Conservation (phyloP, 225 moss, liverwort and hornwort genomes). For the Physcomitrium patens region DNA sequence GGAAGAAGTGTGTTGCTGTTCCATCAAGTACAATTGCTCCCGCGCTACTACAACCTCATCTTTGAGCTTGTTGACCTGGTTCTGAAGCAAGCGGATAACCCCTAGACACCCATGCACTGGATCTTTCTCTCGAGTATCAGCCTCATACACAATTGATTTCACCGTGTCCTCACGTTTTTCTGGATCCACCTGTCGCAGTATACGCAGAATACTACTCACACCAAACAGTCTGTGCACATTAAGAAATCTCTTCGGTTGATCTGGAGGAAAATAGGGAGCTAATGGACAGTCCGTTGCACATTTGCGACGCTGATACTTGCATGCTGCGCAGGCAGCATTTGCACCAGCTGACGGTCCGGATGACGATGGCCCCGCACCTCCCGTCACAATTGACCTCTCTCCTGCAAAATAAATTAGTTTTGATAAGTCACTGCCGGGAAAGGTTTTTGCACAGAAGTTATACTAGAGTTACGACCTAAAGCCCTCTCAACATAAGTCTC, state of each 20-base stretch:
- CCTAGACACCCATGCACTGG: constrained; percentile 73
- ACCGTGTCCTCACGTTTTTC: constrained; percentile 60
- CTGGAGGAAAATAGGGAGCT: constrained; percentile 71
- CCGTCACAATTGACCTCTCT: constrained; percentile 35
- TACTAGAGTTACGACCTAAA: not conserved
- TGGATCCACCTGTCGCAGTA: constrained; percentile 58
- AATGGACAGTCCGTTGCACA: constrained; percentile 65
- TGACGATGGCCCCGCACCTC: constrained; percentile 30
- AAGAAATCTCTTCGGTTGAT: constrained; percentile 61
- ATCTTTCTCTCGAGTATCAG: constrained; percentile 69
- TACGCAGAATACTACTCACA: constrained; percentile 65
- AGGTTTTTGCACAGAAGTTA: not conserved
- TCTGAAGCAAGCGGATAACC: constrained; percentile 55
- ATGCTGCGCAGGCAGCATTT: constrained; percentile 70
- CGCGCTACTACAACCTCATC: constrained; percentile 39
- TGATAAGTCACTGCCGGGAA: not conserved
- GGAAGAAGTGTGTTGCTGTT: constrained; percentile 49
- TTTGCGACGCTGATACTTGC: constrained; percentile 70
- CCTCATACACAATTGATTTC: constrained; percentile 69
- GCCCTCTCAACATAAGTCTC: too few relatives aligned
- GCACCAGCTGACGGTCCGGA: constrained; percentile 21
- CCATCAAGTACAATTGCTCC: constrained; percentile 39
- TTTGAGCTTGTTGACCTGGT: constrained; percentile 46
- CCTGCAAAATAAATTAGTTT: constrained; percentile 25
- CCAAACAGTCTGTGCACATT: constrained; percentile 75